Base-by-base conservation (phyloP, 2,329 filamentous ascomycete species). In the Stachybotrys echinatus region DNA sequence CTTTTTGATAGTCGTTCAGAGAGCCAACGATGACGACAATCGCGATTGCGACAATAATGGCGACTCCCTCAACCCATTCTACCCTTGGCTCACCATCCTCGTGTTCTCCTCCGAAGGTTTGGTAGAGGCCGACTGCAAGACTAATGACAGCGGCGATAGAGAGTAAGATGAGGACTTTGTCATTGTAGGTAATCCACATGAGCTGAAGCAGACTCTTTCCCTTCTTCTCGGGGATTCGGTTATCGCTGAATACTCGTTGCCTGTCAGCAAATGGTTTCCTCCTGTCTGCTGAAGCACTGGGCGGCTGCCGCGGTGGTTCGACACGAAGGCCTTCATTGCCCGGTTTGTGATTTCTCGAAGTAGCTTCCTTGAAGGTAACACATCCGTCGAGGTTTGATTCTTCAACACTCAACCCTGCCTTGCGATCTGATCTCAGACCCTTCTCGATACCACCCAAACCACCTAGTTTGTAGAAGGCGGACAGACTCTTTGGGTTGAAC, bases 401-500 rank as follows among this genome's bases (percentile, higher is more conserved):
- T 51, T 96, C 91, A 2, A 82, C 61, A 54, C 88, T 92, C 48
- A 96, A 66, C 7, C 92, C 92, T 34, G 85, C 76, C 47, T 77
- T 80, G 23, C 88, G 75, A 64, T 94, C 83, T 6, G 84, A 84
- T 45, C 88, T 77, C 23, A 96, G 72, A 10, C 91, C 92, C 61
- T 83, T 87, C 67, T 92, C 90, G 45, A 96, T 68, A 1, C 92
- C 92, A 18, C 69, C 70, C 17, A 95, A 67, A 21, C 92, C 92
- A 45, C 92, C 91, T 5, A 96, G 66, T 14, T 85, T 85, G 61
- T 86, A 88, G 58, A 92, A 95, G 1, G 91, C 91, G 12, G 85
- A 75, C 51, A 95, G 70, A 53, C 84, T 95, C 73, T 96, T 96
- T 4, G 92, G 92, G 63, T 95, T 94, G 54, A 92, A 83, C 71